Base-by-base conservation (phyloP, 1,284 basidiomycete genomes). In the Cutaneotrichosporon mucoides region DNA sequence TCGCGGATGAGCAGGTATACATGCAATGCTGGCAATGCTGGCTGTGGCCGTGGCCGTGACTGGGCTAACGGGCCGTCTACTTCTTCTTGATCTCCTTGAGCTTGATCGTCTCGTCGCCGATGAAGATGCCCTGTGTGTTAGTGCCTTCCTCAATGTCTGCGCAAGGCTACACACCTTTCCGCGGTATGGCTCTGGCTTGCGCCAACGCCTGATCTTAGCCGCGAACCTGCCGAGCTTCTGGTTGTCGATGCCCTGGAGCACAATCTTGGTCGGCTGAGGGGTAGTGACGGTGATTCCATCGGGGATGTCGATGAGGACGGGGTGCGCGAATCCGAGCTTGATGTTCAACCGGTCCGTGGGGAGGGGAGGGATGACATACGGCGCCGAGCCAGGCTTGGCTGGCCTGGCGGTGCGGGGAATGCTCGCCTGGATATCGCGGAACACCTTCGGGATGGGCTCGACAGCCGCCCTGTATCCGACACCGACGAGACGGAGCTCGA, bases 111-210 rank as follows among this genome's bases (percentile, higher is more conserved):
- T 98, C 93, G 67, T 86, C 84, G 36, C 88, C 89, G 52, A 97
- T 86, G 75, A 97, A 96, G 65, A 98, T 87, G 62, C 94, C 94
- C 88, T 93, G 66, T 9, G 36, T 35, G 54, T 61, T 35, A 56
- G 48, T 11, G 5, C 7, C 24, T 33, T 13, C 46, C 34, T 4
- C 11, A n/a, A n/a, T n/a, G n/a, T n/a, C n/a, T n/a, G n/a, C n/a
- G n/a, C n/a, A n/a, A n/a, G n/a, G n/a, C n/a, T 3, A 79, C 87
- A 59, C 71, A 92, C 91, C 84, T 96, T 94, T 69, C 92, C 93
- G 80, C 98, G 93, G 81, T 98, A 99, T 16, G 94, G 94, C 75
- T 99, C 96, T 12, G 95, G 95, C 68, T 87, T 88, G 66, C 95
- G 85, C 81, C 87, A 89, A 58, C 82, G 83, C 64, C 92, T 81